phyloP scores from a whole-genome alignment of 2,329 filamentous ascomycete genomes.

The Chrysoporthe austroafricana region DNA sequence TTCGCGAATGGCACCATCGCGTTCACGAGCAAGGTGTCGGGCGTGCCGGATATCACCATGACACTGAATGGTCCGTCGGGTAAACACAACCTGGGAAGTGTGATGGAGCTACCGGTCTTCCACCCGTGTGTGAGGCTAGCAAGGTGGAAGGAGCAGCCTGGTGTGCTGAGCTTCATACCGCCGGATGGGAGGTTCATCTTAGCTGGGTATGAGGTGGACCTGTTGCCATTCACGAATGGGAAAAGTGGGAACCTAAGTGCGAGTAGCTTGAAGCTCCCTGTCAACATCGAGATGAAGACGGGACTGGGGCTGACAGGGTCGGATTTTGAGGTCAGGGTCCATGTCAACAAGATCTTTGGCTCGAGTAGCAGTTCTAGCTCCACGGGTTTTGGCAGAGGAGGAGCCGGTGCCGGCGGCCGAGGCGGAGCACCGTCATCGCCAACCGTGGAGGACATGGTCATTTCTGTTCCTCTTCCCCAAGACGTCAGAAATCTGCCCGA shows the following conservation, averaged over 20 bases:
- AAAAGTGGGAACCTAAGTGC: slow-evolving; percentile 58
- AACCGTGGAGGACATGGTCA: slow-evolving; percentile 73
- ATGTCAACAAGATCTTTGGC: slow-evolving; percentile 68
- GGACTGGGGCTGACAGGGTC: slow-evolving; percentile 73
- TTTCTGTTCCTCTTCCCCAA: slow-evolving; percentile 78
- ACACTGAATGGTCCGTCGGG: slow-evolving; percentile 79
- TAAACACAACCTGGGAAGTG: slow-evolving; percentile 72
- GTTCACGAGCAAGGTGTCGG: slow-evolving; percentile 93
- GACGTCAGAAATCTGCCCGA: slow-evolving; percentile 84
- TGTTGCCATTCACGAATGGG: slow-evolving; percentile 72
- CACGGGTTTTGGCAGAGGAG: slow-evolving; percentile 47
- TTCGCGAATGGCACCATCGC: slow-evolving; percentile 91
- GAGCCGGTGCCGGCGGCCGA: slow-evolving; percentile 46
- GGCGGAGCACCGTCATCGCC: slow-evolving; percentile 62
- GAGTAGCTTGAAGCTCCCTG: slow-evolving; percentile 77
- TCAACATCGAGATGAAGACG: slow-evolving; percentile 80
- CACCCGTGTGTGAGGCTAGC: slow-evolving; percentile 92
- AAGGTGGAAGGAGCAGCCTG: slow-evolving; percentile 86
- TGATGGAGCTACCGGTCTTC: slow-evolving; percentile 89
- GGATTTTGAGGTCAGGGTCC: slow-evolving; percentile 87
- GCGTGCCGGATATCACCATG: slow-evolving; percentile 86
- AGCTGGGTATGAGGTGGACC: slow-evolving; percentile 90
- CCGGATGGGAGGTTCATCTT: slow-evolving; percentile 93
- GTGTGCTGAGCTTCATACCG: slow-evolving; percentile 93
- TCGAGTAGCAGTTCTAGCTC: slow-evolving; percentile 36